Percentiles rank a stretch among this genome's conserved stretches.
These are phyloP conservation scores for Colletotrichum shisoi DNA, from an alignment of 2,329 filamentous ascomycete species.

Conservation along the genomic window DNA sequence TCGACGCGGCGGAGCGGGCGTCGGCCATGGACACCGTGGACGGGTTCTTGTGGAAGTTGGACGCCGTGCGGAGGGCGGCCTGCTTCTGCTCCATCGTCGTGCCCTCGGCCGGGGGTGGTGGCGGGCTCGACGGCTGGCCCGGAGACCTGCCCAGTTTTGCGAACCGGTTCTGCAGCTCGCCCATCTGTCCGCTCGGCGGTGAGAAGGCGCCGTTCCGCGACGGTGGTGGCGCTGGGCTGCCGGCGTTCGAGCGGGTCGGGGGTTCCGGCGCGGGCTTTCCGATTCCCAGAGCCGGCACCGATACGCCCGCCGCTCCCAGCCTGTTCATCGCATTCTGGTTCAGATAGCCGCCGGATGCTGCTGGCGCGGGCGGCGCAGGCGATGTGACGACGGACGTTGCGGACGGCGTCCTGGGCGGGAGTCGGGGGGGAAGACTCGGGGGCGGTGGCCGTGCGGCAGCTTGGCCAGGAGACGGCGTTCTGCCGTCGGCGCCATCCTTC, in stretches of 20 bases:
- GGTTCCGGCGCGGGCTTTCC: slow-evolving; percentile 50
- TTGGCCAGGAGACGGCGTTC: slow-evolving; percentile 43
- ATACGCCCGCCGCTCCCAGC: slow-evolving; percentile 76
- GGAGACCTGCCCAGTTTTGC: slow-evolving; percentile 57
- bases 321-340: slow-evolving; percentile 69
- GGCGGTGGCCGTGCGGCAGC: slow-evolving; percentile 52
- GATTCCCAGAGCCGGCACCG: slow-evolving; percentile 80
- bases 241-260: slow-evolving; percentile 43
- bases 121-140: slow-evolving; percentile 42
- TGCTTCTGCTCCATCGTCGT: slow-evolving; percentile 73
- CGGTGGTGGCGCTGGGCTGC: slow-evolving; percentile 44
- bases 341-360: slow-evolving; percentile 46
- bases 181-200: slow-evolving; percentile 57
- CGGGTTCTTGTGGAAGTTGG: slow-evolving; percentile 66
- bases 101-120: slow-evolving; percentile 54
- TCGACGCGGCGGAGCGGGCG: slow-evolving; percentile 64
- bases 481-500: slow-evolving; percentile 51
- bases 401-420: slow-evolving; percentile 60
- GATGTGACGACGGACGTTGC: slow-evolving; percentile 39
- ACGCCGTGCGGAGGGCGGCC: slow-evolving; percentile 67
- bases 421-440: slow-evolving; percentile 75
- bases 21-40: slow-evolving; percentile 68
- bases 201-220: slow-evolving; percentile 41
- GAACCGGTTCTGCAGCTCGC: slow-evolving; percentile 74
- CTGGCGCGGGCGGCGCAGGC: slow-evolving; percentile 54